Percentiles rank a stretch among this genome's conserved stretches.
Conservation (phyloP, 2,329 filamentous ascomycete genomes). For the Hypoxylon sp. region DNA sequence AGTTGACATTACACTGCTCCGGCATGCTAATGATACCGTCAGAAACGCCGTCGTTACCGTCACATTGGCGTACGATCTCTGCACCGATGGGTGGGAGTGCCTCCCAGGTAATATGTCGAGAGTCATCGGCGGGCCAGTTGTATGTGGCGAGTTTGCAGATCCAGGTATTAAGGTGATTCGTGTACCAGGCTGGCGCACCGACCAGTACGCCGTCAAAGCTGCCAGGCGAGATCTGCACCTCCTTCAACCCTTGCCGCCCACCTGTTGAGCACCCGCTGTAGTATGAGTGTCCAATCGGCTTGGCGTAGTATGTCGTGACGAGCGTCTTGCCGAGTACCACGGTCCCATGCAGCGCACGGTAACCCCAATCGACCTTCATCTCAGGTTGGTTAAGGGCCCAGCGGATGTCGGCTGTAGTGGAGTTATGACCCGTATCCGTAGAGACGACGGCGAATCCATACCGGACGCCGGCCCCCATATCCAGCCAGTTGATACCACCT, state of each 20-base stretch:
- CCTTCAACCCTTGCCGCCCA: constrained; percentile 68
- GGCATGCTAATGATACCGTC: constrained; percentile 66
- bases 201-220: constrained; percentile 70
- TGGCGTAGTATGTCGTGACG: constrained; percentile 62
- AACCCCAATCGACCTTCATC: constrained; percentile 55
- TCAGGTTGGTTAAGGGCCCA: constrained; percentile 59
- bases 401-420: constrained; percentile 47
- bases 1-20: constrained; percentile 59
- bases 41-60: constrained; percentile 61
- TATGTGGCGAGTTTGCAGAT: constrained; percentile 60
- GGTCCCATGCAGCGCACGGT: constrained; percentile 61
- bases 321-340: constrained; percentile 63
- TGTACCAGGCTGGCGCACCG: constrained; percentile 65
- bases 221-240: constrained; percentile 64
- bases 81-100: constrained; percentile 55
- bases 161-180: constrained; percentile 59
- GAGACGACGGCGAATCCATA: constrained; percentile 59
- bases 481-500: constrained; percentile 54
- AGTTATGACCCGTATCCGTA: constrained; percentile 61
- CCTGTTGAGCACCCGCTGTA: constrained; percentile 71
- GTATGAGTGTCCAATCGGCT: constrained; percentile 62
- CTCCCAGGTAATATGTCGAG: constrained; percentile 63
- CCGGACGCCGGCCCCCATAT: constrained; percentile 51
- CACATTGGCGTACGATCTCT: constrained; percentile 64
- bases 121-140: constrained; percentile 61